phyloP scores from a whole-genome alignment of 2,329 filamentous ascomycete species.

The Pseudogymnoascus sp. region DNA sequence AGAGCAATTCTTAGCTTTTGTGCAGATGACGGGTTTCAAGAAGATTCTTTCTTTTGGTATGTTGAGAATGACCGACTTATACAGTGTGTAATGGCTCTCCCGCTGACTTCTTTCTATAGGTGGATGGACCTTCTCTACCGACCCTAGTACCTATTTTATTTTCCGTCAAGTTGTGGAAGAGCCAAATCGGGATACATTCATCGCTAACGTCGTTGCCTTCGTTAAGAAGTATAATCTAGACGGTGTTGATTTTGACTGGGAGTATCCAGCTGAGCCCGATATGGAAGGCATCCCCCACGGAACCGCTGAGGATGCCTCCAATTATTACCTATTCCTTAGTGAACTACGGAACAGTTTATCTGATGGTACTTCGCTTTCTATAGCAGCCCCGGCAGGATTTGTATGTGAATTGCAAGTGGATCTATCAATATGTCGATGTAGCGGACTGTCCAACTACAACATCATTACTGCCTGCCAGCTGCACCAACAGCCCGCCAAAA shows the following conservation, averaged over 20 bases:
- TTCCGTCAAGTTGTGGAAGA: conserved; percentile 32
- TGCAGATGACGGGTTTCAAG: no score
- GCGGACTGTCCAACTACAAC: no score
- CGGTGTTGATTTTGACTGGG: conserved; percentile 33
- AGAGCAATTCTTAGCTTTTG: conserved; percentile 17
- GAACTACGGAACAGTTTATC: conserved; percentile 25
- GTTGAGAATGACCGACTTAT: no score
- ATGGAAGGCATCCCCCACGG: conserved; percentile 33
- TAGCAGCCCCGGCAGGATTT: no score
- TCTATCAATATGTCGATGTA: no score
- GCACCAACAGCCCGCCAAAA: no score
- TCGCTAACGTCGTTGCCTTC: conserved; percentile 32
- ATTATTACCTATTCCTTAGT: conserved; percentile 33
- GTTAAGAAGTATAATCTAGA: conserved; percentile 31
- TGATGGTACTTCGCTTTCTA: background rate
- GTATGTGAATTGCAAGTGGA: no score
- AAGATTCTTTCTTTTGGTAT: no score
- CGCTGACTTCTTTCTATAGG: conserved; percentile 32
- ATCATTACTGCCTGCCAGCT: no score
- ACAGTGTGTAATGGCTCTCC: no score
- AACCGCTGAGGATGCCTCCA: conserved; percentile 27
- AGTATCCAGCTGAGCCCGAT: conserved; percentile 31
- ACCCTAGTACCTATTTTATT: conserved; percentile 33
- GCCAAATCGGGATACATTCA: conserved; percentile 32
- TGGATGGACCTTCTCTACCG: conserved; percentile 41